Evolutionary conservation across 495 filamentous ascomycete species (phyloP), one percentile per base, ranked within the genome.

Genomic region (Trichoderma reesei): DNA sequence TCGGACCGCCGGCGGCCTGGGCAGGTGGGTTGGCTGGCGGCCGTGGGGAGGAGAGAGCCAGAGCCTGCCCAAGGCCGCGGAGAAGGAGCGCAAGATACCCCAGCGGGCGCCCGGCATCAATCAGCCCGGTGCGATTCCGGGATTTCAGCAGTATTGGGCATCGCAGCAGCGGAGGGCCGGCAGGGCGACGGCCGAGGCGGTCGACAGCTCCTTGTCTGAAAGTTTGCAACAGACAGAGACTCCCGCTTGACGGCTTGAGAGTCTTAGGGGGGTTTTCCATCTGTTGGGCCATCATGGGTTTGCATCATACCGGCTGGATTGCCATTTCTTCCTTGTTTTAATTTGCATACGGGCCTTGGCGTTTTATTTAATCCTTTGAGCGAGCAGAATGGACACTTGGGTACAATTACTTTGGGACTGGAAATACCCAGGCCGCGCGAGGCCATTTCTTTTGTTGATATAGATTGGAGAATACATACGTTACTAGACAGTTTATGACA

Each of bases 41-140:
- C 79, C 75, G 0, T 81, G 79, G 79, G 72, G 72, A 18, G 68
- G 68, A 41, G n/a, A 33, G 10, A 34, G 14, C 59, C 16, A 61
- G n/a, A 41, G 20, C 36, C 34, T 65, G 14, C 68, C 65, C 46
- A 60, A 68, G 6, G 38, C 63, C 1, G 44, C 67, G 31, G 18
- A 34, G n/a, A 33, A 36, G 39, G 14, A 38, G 26, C 39, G 20
- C 38, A 51, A 33, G 26, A 36, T 13, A 2, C 6, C 16, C 63
- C 65, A 41, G 34, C 38, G 46, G 13, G 64, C 74, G 0, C 77
- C 81, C 7, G 82, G 82, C 0, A 80, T 83, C 65, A 84, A 84
- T 65, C 82, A 84, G 67, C 74, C 75, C 0, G 82, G 82, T 3
- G 69, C 72, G 5, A 74, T 84, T 31, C 81, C 82, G 0, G 81